These are phyloP conservation scores for Hamigera avellanea DNA, from an alignment of 495 filamentous ascomycete genomes.

Conservation along the genomic window DNA sequence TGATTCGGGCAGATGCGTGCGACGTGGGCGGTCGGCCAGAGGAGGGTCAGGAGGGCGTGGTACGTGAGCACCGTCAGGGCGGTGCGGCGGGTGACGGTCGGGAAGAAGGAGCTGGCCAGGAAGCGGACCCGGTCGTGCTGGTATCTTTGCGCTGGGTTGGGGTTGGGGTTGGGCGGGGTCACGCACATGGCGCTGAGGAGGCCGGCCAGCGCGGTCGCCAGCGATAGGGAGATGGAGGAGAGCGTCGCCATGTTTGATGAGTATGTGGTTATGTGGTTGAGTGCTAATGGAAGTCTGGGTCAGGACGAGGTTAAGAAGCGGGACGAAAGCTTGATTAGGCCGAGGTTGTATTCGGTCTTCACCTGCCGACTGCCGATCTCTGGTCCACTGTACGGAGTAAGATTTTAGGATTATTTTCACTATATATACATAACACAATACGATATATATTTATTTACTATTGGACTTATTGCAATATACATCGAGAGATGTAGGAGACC, in stretches of 20 bases:
- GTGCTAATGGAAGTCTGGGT: too few species aligned
- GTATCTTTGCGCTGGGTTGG: constrained; percentile 1
- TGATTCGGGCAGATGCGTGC: too few species aligned
- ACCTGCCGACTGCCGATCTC: too few species aligned
- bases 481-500: not conserved
- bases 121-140: constrained; percentile 9
- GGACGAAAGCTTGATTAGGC: too few species aligned
- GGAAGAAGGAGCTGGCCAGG: constrained; percentile 1
- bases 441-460: too few species aligned
- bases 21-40: too few species aligned
- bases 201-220: constrained; percentile 9
- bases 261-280: too few species aligned
- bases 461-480: too few species aligned
- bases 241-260: not conserved
- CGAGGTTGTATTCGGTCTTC: too few species aligned
- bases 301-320: too few species aligned
- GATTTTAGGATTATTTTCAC: too few species aligned
- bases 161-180: constrained; percentile 11
- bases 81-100: constrained; percentile 4
- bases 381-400: too few species aligned
- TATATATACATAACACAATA: not conserved
- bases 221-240: constrained; percentile 4
- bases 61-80: constrained; percentile 7
- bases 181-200: constrained; percentile 8
- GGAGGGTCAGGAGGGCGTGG: constrained; percentile 16